phyloP scores from a whole-genome alignment of 2,329 filamentous ascomycete species.

The Aspergillus ibericus region DNA sequence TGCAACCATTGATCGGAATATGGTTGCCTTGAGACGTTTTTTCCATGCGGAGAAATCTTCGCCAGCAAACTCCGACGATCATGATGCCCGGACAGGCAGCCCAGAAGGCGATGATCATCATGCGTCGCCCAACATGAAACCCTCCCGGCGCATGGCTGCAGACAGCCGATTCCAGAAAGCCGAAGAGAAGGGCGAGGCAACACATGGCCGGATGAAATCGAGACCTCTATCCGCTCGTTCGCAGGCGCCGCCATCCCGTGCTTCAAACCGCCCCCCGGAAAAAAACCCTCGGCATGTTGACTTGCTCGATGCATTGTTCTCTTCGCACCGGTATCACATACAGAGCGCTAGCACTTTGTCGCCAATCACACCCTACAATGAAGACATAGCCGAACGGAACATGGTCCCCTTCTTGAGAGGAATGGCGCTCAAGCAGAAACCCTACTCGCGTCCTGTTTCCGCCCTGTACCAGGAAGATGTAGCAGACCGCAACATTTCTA shows the following conservation, averaged over 20 bases:
- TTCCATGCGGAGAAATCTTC: constrained; percentile 30
- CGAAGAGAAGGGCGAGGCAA: constrained; percentile 41
- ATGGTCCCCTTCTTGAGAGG: constrained; percentile 36
- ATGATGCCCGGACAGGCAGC: constrained; percentile 4
- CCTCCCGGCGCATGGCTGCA: constrained; percentile 24
- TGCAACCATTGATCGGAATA: constrained; percentile 11
- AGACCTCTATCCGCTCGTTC: constrained; percentile 30
- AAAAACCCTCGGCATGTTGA: constrained; percentile 40
- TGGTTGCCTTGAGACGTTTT: constrained; percentile 38
- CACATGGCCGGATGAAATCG: constrained; percentile 36
- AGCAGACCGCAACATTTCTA: constrained; percentile 41
- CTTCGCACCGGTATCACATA: constrained; percentile 32
- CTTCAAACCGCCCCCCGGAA: constrained; percentile 20
- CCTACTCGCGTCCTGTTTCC: constrained; percentile 35
- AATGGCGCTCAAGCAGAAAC: constrained; percentile 25
- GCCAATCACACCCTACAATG: constrained; percentile 41
- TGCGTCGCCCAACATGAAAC: constrained; percentile 16
- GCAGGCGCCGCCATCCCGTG: constrained; percentile 25
- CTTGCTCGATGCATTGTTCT: constrained; percentile 41
- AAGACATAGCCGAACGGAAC: constrained; percentile 47
- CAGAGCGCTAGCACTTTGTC: constrained; percentile 26
- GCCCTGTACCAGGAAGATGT: constrained; percentile 44
- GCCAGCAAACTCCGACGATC: constrained; percentile 14
- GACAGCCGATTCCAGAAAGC: constrained; percentile 39
- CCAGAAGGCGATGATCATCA: constrained; percentile 1